A percentile compares a stretch with the other conserved stretches of the same genome.
These are phyloP conservation scores for Fomitopsis pinicola DNA, from an alignment of 1,284 basidiomycete species.

Conservation along the genomic window DNA sequence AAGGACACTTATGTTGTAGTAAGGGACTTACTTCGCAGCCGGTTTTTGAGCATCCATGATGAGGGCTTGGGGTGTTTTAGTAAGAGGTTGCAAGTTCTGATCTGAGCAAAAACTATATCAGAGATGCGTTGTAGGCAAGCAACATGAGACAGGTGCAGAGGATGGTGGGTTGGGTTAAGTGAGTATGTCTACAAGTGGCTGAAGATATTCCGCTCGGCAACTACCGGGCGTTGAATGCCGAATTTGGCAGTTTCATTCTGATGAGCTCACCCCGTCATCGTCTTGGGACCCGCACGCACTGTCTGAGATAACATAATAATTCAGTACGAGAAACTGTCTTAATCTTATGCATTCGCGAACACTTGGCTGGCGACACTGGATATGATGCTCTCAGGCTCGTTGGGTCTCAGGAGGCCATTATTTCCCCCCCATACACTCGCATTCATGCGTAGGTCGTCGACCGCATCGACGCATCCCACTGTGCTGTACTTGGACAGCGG, in stretches of 20 bases:
- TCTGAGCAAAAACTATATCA: too few relatives aligned
- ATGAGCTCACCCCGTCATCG: too few relatives aligned
- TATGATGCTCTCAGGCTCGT: background rate
- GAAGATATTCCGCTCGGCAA: background rate
- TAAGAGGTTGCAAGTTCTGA: too few relatives aligned
- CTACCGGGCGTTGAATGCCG: background rate
- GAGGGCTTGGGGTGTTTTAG: background rate
- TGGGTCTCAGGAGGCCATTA: background rate
- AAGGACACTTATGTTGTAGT: background rate
- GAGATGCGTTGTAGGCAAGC: background rate
- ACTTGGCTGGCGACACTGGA: background rate
- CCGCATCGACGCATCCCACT: background rate
- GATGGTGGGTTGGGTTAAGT: too few relatives aligned
- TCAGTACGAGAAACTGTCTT: too few relatives aligned
- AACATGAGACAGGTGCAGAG: background rate
- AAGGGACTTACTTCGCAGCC: constrained; percentile 17
- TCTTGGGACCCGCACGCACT: too few relatives aligned
- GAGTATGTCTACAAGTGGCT: background rate
- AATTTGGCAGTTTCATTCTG: background rate
- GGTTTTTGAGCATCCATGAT: constrained; percentile 23
- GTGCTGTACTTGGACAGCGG: constrained; percentile 49
- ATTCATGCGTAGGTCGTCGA: background rate
- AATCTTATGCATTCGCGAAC: background rate
- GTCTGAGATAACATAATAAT: too few relatives aligned
- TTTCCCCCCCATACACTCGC: background rate